phyloP scores from a whole-genome alignment of 345 rosid genomes.

The Gynandropsis gynandra region DNA sequence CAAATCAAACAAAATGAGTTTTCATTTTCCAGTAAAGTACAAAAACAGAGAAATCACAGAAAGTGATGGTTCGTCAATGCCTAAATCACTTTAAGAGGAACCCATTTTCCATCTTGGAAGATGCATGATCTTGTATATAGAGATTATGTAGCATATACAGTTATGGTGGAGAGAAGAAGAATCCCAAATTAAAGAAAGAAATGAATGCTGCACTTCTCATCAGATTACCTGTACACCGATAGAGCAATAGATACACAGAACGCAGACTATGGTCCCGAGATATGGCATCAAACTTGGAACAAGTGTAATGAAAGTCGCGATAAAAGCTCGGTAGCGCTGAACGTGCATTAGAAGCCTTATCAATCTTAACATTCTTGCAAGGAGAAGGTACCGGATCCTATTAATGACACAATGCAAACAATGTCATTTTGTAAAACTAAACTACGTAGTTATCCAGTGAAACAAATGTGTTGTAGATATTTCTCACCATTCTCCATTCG shows the following conservation, averaged over 20 bases:
- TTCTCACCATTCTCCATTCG: constrained; percentile 94
- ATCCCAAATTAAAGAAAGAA: not conserved
- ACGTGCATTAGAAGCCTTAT: constrained; percentile 84
- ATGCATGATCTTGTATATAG: too few species aligned
- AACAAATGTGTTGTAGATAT: constrained; percentile 4
- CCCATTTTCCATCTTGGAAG: too few species aligned
- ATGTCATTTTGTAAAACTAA: constrained; percentile 1
- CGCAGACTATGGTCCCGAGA: constrained; percentile 78
- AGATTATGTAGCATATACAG: too few species aligned
- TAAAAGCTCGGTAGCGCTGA: constrained; percentile 65
- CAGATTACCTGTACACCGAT: constrained; percentile 80
- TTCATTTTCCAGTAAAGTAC: not conserved
- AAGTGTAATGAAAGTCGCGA: constrained; percentile 83
- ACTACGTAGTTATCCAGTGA: not conserved
- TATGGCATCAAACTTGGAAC: constrained; percentile 96
- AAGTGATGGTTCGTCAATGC: not conserved
- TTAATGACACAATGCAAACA: constrained; percentile 15
- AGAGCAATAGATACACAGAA: constrained; percentile 84
- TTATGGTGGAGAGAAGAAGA: too few species aligned
- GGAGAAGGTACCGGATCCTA: constrained; percentile 98
- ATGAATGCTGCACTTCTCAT: not conserved
- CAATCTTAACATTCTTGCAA: constrained; percentile 89
- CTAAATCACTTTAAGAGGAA: not conserved
- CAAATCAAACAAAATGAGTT: not conserved
- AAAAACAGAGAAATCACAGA: constrained; percentile 6